Percentiles rank a stretch among this genome's conserved stretches.
These are phyloP conservation scores for Pseudogymnoascus sp. DNA, from an alignment of 2,329 filamentous ascomycete genomes.

Conservation along the genomic window DNA sequence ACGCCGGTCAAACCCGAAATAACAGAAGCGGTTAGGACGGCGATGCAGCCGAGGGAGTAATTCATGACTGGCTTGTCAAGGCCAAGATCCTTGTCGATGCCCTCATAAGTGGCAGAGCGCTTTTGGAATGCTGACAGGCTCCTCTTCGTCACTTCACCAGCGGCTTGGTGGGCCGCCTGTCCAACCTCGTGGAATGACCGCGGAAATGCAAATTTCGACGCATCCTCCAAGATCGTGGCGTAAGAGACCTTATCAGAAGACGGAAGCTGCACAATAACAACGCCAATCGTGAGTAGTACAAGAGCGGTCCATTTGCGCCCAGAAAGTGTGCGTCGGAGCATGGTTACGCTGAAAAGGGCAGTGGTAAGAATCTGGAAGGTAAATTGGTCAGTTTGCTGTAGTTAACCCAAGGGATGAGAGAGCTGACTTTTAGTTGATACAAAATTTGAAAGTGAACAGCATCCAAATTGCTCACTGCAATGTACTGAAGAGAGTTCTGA, in stretches of 20 bases:
- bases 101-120: conserved; percentile 83
- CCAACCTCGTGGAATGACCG: conserved; percentile 71
- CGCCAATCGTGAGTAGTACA: conserved; percentile 69
- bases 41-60: conserved; percentile 66
- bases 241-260: conserved; percentile 47
- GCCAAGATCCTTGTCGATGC: conserved; percentile 60
- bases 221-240: conserved; percentile 52
- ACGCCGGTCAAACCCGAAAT: conserved; percentile 81
- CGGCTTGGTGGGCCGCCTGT: conserved; percentile 45
- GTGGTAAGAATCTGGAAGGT: conserved; percentile 66
- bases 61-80: conserved; percentile 54
- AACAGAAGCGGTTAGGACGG: conserved; percentile 68
- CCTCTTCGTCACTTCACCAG: conserved; percentile 42
- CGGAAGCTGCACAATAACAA: conserved; percentile 78
- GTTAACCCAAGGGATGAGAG: neutral
- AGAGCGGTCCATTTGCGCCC: conserved; percentile 72
- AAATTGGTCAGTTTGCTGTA: neutral
- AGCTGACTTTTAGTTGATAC: conserved; percentile 74
- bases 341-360: conserved; percentile 72
- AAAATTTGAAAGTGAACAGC: conserved; percentile 89
- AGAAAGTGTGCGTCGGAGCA: conserved; percentile 65
- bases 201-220: conserved; percentile 55
- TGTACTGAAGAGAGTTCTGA: conserved; percentile 89
- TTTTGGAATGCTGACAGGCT: conserved; percentile 43
- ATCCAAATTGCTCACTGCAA: conserved; percentile 83